Percentiles rank a stretch among this genome's conserved stretches.
These are phyloP conservation scores for Trichoderma sp. DNA, from an alignment of 2,329 filamentous ascomycete genomes.

Conservation along the genomic window DNA sequence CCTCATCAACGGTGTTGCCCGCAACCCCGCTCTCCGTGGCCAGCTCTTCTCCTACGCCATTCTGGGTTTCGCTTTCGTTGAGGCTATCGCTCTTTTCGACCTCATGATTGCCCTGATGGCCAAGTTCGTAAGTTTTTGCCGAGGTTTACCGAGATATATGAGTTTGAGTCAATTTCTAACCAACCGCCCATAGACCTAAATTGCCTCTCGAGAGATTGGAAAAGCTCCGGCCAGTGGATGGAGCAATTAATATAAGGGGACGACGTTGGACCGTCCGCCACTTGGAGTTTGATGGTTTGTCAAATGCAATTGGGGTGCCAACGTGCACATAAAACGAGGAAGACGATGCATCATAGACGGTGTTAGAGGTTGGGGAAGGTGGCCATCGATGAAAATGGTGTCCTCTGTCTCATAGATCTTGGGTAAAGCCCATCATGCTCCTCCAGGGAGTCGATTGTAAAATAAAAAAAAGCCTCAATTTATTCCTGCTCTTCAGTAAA, in stretches of 20 bases:
- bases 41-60: slow-evolving; percentile 97
- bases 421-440: slow-evolving; percentile 34
- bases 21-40: slow-evolving; percentile 90
- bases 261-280: slow-evolving; percentile 30
- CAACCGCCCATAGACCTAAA: slow-evolving; percentile 36
- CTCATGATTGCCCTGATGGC: slow-evolving; percentile 92
- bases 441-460: slow-evolving; percentile 41
- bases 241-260: slow-evolving; percentile 34
- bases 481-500: slow-evolving; percentile 38
- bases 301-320: slow-evolving; percentile 29
- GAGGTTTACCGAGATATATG: not conserved
- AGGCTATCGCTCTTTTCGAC: slow-evolving; percentile 86
- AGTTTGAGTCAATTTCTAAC: not conserved
- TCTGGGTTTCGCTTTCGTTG: slow-evolving; percentile 93
- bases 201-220: slow-evolving; percentile 34
- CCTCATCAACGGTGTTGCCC: slow-evolving; percentile 84
- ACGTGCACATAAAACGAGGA: slow-evolving; percentile 37
- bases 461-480: slow-evolving; percentile 45
- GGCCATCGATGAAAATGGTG: slow-evolving; percentile 31
- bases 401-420: slow-evolving; percentile 37
- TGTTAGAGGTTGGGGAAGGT: slow-evolving; percentile 39
- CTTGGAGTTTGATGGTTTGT: slow-evolving; percentile 31
- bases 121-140: slow-evolving; percentile 71
- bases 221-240: slow-evolving; percentile 38
- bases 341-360: slow-evolving; percentile 42